phyloP scores from a whole-genome alignment of 2,329 filamentous ascomycete genomes.

The Aspergillus sp. region DNA sequence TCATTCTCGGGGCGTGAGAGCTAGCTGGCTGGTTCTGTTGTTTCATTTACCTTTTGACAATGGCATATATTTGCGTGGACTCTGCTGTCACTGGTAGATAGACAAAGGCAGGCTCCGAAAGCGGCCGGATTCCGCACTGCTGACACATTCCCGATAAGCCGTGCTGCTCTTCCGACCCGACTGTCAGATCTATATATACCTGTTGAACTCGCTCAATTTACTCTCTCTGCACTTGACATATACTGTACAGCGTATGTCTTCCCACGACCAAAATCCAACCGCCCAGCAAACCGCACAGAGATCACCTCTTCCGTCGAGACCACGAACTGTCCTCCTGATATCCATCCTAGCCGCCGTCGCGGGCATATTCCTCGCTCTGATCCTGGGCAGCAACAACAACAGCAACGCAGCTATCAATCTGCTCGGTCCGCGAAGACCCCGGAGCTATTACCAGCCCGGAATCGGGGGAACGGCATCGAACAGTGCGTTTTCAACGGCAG shows the following conservation, averaged over 20 bases:
- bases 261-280: not conserved
- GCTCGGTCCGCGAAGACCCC: too few species aligned
- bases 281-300: not conserved
- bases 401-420: too few species aligned
- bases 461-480: too few species aligned
- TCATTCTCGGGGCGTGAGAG: not conserved
- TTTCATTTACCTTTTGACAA: not conserved
- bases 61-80: slow-evolving; percentile 1
- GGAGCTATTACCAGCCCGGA: too few species aligned
- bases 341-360: not conserved
- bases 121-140: not conserved
- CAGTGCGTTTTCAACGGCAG: too few species aligned
- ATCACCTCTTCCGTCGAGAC: not conserved
- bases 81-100: too few species aligned
- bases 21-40: slow-evolving; percentile 1
- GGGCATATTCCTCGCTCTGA: too few species aligned
- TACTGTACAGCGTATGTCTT: not conserved
- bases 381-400: too few species aligned
- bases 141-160: not conserved
- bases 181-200: not conserved
- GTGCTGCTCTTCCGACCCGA: not conserved
- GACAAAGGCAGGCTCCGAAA: too few species aligned
- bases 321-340: not conserved
- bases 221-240: not conserved
- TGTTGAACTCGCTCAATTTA: not conserved